These are phyloP conservation scores for Acrocalymma vagum DNA, from an alignment of 2,329 filamentous ascomycete species.

Conservation along the genomic window DNA sequence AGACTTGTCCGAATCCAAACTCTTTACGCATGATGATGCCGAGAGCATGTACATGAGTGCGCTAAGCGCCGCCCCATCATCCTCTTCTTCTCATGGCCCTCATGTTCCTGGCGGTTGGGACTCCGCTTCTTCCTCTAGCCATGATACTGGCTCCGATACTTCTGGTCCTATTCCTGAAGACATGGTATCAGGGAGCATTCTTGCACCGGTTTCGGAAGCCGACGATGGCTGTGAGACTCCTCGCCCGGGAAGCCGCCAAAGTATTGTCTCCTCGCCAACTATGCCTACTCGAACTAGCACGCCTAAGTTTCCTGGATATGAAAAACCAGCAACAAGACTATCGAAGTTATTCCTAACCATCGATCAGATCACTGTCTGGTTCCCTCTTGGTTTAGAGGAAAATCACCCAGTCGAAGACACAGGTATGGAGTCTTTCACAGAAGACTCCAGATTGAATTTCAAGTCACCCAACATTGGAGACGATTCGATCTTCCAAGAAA, in stretches of 20 bases:
- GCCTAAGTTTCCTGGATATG: background rate
- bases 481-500: slow-evolving; percentile 49
- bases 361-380: slow-evolving; percentile 48
- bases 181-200: slow-evolving; percentile 41
- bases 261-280: slow-evolving; percentile 21
- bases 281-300: background rate
- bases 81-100: slow-evolving; percentile 21
- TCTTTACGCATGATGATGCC: slow-evolving; percentile 82
- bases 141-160: slow-evolving; percentile 33
- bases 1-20: slow-evolving; percentile 61
- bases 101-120: slow-evolving; percentile 55
- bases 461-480: slow-evolving; percentile 39
- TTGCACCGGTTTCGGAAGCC: slow-evolving; percentile 32
- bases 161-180: slow-evolving; percentile 36
- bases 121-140: slow-evolving; percentile 43
- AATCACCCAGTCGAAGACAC: slow-evolving; percentile 5
- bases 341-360: slow-evolving; percentile 45
- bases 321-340: slow-evolving; percentile 30
- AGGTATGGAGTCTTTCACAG: slow-evolving; percentile 14
- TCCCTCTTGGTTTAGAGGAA: slow-evolving; percentile 41
- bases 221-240: slow-evolving; percentile 51
- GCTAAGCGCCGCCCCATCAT: slow-evolving; percentile 54
- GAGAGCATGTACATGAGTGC: slow-evolving; percentile 89
- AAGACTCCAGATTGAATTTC: slow-evolving; percentile 30
- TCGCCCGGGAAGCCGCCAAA: slow-evolving; percentile 44